These are phyloP conservation scores for Cercospora brassicicola DNA, from an alignment of 2,329 filamentous ascomycete species.

Conservation along the genomic window DNA sequence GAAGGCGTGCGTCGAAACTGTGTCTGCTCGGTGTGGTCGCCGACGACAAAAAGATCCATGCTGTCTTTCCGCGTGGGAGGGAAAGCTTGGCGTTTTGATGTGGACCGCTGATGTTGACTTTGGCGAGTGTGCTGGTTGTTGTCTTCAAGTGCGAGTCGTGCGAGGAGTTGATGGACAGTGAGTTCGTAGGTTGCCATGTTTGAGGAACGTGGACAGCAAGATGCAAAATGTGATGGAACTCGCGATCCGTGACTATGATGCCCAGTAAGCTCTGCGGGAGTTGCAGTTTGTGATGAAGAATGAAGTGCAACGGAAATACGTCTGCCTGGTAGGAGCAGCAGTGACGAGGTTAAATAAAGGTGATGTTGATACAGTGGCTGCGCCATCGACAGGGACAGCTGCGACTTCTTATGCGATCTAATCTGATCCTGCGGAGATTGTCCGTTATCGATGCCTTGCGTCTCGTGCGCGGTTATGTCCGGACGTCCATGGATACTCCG, in stretches of 20 bases:
- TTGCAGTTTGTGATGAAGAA: background rate
- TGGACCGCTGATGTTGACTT: background rate
- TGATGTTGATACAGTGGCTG: conserved; percentile 13
- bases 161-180: conserved; percentile 27
- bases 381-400: conserved; percentile 11
- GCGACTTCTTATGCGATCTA: conserved; percentile 23
- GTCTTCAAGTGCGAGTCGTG: conserved; percentile 24
- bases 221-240: background rate
- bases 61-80: conserved; percentile 7
- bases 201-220: background rate
- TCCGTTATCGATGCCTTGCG: background rate
- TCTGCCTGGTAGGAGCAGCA: background rate
- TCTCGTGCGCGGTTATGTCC: conserved; percentile 6
- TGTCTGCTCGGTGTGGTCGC: background rate
- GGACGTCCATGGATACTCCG: conserved; percentile 11
- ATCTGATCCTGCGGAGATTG: conserved; percentile 19
- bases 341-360: background rate
- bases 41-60: conserved; percentile 1
- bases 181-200: conserved; percentile 29
- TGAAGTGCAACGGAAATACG: background rate
- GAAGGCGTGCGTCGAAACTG: background rate
- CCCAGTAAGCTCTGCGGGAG: background rate
- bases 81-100: background rate
- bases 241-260: background rate
- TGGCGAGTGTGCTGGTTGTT: background rate